Evolutionary conservation across 2,329 filamentous ascomycete genomes (phyloP).

Genomic region (Geosmithia morbida): DNA sequence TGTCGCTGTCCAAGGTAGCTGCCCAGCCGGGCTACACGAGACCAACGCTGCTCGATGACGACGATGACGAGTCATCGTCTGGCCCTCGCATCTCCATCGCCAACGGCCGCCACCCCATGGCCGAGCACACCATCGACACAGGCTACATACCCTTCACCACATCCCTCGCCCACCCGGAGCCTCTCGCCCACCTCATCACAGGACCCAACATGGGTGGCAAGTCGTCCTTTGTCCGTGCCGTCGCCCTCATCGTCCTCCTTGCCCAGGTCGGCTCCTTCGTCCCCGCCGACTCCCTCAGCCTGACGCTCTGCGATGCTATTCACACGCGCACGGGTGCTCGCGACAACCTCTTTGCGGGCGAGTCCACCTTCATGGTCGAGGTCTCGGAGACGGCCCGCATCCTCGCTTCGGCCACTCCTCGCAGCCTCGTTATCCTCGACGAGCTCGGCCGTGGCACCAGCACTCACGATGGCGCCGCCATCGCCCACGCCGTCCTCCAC

Average conservation of each 20-base stretch:
- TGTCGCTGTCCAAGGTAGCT: constrained; percentile 75
- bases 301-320: constrained; percentile 82
- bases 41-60: constrained; percentile 48
- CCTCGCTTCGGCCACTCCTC: constrained; percentile 72
- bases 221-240: constrained; percentile 88
- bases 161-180: constrained; percentile 47
- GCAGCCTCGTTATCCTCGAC: constrained; percentile 81
- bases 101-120: constrained; percentile 81
- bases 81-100: constrained; percentile 47
- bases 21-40: constrained; percentile 77
- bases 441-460: constrained; percentile 88
- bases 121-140: constrained; percentile 75
- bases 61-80: constrained; percentile 20
- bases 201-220: constrained; percentile 99
- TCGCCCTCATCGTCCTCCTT: constrained; percentile 85
- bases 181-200: constrained; percentile 74
- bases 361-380: constrained; percentile 97
- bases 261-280: constrained; percentile 92
- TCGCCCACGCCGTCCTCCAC: constrained; percentile 81
- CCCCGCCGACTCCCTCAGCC: constrained; percentile 56
- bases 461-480: constrained; percentile 92
- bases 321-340: constrained; percentile 93
- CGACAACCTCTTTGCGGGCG: constrained; percentile 90
- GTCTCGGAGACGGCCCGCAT: constrained; percentile 86
- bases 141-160: constrained; percentile 88